Evolutionary conservation across 805 yeast genomes (phyloP), one percentile per base, ranked within the genome.

Genomic region (Yamadazyma insecticola): DNA sequence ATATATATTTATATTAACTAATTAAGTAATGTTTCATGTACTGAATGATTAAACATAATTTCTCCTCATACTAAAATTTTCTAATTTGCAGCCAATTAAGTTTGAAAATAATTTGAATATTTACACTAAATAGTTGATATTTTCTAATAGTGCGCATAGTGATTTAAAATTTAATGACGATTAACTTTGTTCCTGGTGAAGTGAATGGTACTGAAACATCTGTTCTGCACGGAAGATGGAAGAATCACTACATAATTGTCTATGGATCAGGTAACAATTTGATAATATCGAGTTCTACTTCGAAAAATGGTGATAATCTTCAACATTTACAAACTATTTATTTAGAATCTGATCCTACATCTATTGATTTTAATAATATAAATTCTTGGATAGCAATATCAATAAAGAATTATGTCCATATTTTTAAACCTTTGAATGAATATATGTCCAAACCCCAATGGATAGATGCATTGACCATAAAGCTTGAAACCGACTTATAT

Each of bases 231-330:
- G 72, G 67, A 5, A 57, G 61, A 22, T 87, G 95, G 95, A 76
- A 75, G 33, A 65, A 67, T 8, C 76, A 74, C 37, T 72, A 76
- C 30, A 55, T 87, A 2, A 57, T 83, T 20, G 78, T 77, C 1
- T 90, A 90, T 52, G 83, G 88, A 36, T 85, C 96, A 1, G 97
- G 96, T 1, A 87, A 87, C 57, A 87, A 86, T 51, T 63, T 90
- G 43, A 82, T 90, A 20, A 70, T 65, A 11, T 45, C 42, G 29
- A 43, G 55, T 30, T 31, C 40, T 6, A 43, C 51, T 15, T 39
- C 55, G 9, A 40, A 33, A 12, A 34, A 40, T 2, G 22, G 17
- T 3, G 33, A 30, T 4, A 23, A 31, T 12, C 29, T 39, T 17
- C 60, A 15, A 59, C 44, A 81, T 38, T 57, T 88, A 12, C 97